Conservation (phyloP, 1,284 basidiomycete genomes). For the Schizopora paradoxa region DNA sequence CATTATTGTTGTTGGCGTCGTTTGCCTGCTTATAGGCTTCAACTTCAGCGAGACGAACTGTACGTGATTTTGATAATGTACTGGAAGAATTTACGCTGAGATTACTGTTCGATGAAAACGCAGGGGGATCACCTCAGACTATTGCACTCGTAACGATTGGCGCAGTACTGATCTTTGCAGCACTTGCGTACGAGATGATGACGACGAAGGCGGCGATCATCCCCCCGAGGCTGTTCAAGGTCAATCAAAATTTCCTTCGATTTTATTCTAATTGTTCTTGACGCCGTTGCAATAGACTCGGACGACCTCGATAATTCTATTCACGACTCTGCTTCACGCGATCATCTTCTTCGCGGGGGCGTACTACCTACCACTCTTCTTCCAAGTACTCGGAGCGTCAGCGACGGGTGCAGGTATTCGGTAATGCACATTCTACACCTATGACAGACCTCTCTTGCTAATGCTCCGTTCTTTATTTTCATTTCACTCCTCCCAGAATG, state of each 20-base stretch:
- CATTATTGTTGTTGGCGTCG: constrained; percentile 66
- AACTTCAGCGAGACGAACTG: constrained; percentile 67
- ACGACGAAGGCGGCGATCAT: constrained; percentile 78
- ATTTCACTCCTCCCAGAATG: constrained; percentile 45
- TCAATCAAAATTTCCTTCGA: constrained; percentile 25
- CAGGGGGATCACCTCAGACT: constrained; percentile 45
- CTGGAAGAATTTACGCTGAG: not conserved
- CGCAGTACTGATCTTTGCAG: constrained; percentile 47
- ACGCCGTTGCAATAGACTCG: constrained; percentile 45
- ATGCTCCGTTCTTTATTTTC: not conserved
- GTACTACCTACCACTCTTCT: constrained; percentile 75
- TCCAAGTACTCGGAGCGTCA: constrained; percentile 71
- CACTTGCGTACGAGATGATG: constrained; percentile 58
- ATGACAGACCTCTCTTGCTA: not conserved
- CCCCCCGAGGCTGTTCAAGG: constrained; percentile 74
- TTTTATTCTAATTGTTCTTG: not conserved
- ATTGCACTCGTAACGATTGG: constrained; percentile 76
- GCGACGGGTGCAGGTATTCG: constrained; percentile 71
- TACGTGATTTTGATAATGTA: constrained; percentile 29
- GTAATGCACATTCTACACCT: constrained; percentile 32
- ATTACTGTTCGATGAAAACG: not conserved
- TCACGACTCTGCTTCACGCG: constrained; percentile 62
- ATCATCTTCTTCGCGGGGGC: constrained; percentile 62
- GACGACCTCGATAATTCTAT: constrained; percentile 63
- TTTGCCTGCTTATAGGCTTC: constrained; percentile 81